Base-by-base conservation (phyloP, 495 filamentous ascomycete genomes). In the Penicillium bialowiezense region DNA sequence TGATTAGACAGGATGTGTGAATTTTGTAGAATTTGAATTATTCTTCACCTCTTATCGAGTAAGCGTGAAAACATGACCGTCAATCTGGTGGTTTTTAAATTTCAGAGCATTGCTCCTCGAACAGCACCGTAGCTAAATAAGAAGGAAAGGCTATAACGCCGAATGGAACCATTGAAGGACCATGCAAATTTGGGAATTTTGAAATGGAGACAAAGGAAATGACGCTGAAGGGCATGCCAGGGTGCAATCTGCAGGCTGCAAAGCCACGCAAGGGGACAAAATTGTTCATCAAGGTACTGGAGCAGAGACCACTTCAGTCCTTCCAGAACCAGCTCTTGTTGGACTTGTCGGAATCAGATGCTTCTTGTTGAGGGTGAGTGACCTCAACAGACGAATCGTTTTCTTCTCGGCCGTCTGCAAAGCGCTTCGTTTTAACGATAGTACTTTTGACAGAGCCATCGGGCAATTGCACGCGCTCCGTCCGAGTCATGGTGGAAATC, bases 361-460 rank as follows among this genome's bases (percentile, higher is more conserved):
- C 20, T 3, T 48, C 17, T 12, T 51, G 32, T 12, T 44, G 55
- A 2, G 46, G 49, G 39, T 65, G 64, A 19, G 57, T 54, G 12
- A 66, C 51, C 37, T 76, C 71, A 7, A 68, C 62, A 10, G 62
- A 67, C 12, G 79, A 76, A 6, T 79, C 75, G 20, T 55, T 78
- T 54, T 84, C 80, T 54, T 85, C 83, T 17, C 76, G 67, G 5
- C 85, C 85, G 71, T 88, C 83, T 0, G 78, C 70, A 56, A 80
- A 88, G 5, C 76, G 68, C 60, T 80, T 82, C 38, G 80, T 85
- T 10, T 81, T 63, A 9, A 80, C 65, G n/a, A 77, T 76, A 51
- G 73, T 81, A 4, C 79, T 87, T 38, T 78, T 72, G 5, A 84
- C 64, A 5, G 79, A 82, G 7, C 85, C 85, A 65, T 87, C 84